phyloP scores from a whole-genome alignment of 306 rosid species.

The Vicia sativa region DNA sequence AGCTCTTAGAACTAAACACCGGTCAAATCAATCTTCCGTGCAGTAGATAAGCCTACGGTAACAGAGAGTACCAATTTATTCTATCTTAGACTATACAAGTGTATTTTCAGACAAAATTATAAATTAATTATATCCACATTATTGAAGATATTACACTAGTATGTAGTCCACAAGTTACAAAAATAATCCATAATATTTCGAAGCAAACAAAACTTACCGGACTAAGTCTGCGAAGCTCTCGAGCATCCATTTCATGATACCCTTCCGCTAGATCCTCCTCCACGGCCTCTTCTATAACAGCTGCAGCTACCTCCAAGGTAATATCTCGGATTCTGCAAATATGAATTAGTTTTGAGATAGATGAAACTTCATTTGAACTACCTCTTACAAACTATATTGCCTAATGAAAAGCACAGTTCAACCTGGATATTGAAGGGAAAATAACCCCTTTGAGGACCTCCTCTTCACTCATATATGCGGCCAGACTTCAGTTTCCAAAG shows the following conservation, averaged over 20 bases:
- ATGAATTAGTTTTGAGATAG: constrained; percentile 34
- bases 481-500: constrained; percentile 67
- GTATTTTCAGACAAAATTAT: constrained; percentile 2
- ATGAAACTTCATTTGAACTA: constrained; percentile 29
- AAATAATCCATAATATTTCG: constrained; percentile 4
- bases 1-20: not conserved
- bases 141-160: constrained; percentile 7
- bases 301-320: constrained; percentile 87
- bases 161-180: constrained; percentile 6
- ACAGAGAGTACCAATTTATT: constrained; percentile 1
- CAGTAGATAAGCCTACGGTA: constrained; percentile 5
- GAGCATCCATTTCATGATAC: constrained; percentile 76
- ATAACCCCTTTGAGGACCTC: constrained; percentile 81
- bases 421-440: constrained; percentile 95
- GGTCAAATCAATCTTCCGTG: not conserved
- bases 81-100: constrained; percentile 12
- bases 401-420: constrained; percentile 17
- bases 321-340: constrained; percentile 90
- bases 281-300: constrained; percentile 89
- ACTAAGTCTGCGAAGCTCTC: constrained; percentile 71
- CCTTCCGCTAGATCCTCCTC: constrained; percentile 95
- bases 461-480: constrained; percentile 93
- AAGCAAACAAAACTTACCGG: constrained; percentile 51
- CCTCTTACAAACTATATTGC: constrained; percentile 18
- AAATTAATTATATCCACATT: not conserved